These are phyloP conservation scores for Straminergon stramineum DNA, from an alignment of 225 moss, liverwort and hornwort genomes.

Conservation along the genomic window DNA sequence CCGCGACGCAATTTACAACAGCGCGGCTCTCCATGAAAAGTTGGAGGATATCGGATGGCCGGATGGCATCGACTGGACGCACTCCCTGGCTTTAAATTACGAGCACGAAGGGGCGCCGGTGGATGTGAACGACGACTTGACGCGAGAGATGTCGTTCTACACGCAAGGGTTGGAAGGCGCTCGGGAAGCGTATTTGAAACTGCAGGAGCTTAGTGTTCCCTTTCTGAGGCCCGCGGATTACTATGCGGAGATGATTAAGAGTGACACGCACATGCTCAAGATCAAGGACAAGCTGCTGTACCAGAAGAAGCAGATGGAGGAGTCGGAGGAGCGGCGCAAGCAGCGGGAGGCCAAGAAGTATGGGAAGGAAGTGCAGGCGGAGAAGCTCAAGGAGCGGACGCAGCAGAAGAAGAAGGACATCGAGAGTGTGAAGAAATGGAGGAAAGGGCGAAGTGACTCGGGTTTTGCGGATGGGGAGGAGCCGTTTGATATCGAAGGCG, in stretches of 20 bases:
- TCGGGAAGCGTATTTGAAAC: conserved; percentile 59
- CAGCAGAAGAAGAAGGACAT: conserved; percentile 95
- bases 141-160: conserved; percentile 92
- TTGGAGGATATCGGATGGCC: conserved; percentile 93
- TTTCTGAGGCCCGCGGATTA: conserved; percentile 86
- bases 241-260: conserved; percentile 98
- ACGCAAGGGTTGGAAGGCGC: conserved; percentile 85
- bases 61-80: conserved; percentile 64
- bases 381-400: conserved; percentile 72
- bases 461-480: conserved; percentile 66
- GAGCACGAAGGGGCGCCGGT: conserved; percentile 30
- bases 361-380: conserved; percentile 95
- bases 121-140: conserved; percentile 89
- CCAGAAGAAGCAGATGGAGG: conserved; percentile 82
- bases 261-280: conserved; percentile 93
- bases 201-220: conserved; percentile 51
- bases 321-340: conserved; percentile 81
- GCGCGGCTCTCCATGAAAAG: conserved; percentile 69
- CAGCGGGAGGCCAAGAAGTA: conserved; percentile 86
- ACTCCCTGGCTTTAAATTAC: conserved; percentile 41
- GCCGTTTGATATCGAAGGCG: conserved; percentile 61
- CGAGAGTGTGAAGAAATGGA: conserved; percentile 95
- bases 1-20: conserved; percentile 81
- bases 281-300: conserved; percentile 84
- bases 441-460: conserved; percentile 76